These are phyloP conservation scores for Lentinula sp. DNA, from an alignment of 768 basidiomycete species.

Conservation along the genomic window DNA sequence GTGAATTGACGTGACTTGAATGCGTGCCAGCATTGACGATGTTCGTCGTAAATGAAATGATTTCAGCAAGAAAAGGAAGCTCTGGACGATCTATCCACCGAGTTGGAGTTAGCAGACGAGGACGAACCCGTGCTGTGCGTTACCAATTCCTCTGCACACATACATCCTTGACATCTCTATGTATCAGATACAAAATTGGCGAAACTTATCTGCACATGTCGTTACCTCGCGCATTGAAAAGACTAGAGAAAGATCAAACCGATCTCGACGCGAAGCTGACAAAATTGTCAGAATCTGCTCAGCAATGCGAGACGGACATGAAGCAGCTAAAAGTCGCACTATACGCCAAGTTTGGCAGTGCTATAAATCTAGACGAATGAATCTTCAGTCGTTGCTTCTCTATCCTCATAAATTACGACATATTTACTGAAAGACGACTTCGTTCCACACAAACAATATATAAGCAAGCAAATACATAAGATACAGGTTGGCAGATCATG, in stretches of 20 bases:
- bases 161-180: neutral
- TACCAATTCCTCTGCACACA: neutral
- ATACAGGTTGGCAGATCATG: neutral
- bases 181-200: slow-evolving; percentile 79
- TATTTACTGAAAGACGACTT: no score
- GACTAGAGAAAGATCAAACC: slow-evolving; percentile 65
- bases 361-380: slow-evolving; percentile 88
- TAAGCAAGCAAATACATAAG: neutral
- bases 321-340: slow-evolving; percentile 71
- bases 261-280: slow-evolving; percentile 51
- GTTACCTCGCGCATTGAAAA: slow-evolving; percentile 59
- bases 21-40: neutral
- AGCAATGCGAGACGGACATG: slow-evolving; percentile 71
- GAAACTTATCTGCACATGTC: slow-evolving; percentile 84
- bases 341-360: slow-evolving; percentile 89
- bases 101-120: slow-evolving; percentile 87
- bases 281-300: slow-evolving; percentile 41
- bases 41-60: slow-evolving; percentile 3
- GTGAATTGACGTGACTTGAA: slow-evolving; percentile 29
- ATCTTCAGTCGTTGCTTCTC: neutral
- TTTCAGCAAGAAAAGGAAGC: slow-evolving; percentile 92
- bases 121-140: slow-evolving; percentile 72
- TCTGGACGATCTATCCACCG: slow-evolving; percentile 80
- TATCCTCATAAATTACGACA: neutral
- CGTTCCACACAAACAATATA: neutral